These are phyloP conservation scores for Heliosperma pusillum DNA, from an alignment of 148 eudicot genomes.

Conservation along the genomic window DNA sequence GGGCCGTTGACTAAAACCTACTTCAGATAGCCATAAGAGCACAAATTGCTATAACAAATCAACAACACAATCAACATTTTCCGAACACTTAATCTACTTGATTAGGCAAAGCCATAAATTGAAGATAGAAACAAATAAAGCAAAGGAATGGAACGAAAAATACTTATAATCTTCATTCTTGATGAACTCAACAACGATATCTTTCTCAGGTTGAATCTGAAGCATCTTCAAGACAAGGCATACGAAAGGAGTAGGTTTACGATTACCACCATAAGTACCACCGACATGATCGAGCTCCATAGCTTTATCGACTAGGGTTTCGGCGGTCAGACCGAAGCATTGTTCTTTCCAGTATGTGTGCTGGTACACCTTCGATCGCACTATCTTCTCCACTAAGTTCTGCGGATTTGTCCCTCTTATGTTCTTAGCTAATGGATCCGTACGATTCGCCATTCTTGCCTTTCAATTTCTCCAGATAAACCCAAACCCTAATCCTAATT, in stretches of 20 bases:
- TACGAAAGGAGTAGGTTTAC: conserved; percentile 85
- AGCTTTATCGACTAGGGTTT: conserved; percentile 97
- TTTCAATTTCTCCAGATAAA: conserved; percentile 1
- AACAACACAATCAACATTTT: neutral
- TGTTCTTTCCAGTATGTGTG: conserved; percentile 95
- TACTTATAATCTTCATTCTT: conserved; percentile 88
- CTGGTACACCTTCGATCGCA: conserved; percentile 81
- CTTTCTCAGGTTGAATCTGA: conserved; percentile 94
- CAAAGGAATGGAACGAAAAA: conserved; percentile 10
- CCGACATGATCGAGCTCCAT: conserved; percentile 98
- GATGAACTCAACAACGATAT: conserved; percentile 86
- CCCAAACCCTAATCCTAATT: conserved; percentile 29
- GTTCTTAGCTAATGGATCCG: conserved; percentile 87
- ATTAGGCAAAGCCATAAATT: neutral
- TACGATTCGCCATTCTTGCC: conserved; percentile 86
- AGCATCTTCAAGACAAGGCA: conserved; percentile 97
- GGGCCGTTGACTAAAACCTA: neutral
- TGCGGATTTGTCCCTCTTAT: conserved; percentile 95
- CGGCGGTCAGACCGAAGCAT: conserved; percentile 95
- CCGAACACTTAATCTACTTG: too few relatives aligned
- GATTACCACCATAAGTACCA: conserved; percentile 84
- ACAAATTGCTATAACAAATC: neutral
- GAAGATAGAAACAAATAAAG: neutral
- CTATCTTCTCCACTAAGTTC: conserved; percentile 84
- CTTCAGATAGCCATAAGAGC: neutral